Percentiles rank a stretch among this genome's conserved stretches.
Conservation (phyloP, 169 alveolate species). For the Cryptosporidium ryanae region DNA sequence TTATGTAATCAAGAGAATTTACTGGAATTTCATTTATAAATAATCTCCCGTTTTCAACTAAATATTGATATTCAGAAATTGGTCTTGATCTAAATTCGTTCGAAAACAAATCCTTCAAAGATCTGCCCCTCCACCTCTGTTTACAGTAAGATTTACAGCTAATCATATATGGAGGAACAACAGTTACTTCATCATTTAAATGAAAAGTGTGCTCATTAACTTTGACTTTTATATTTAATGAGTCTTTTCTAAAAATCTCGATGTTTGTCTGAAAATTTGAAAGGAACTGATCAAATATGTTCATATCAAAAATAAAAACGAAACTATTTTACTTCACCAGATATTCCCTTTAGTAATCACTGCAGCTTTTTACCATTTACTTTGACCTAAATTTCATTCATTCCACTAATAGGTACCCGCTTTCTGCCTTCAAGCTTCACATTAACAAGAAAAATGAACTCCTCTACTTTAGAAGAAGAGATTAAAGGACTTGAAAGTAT, state of each 20-base stretch:
- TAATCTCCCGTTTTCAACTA: conserved; percentile 83
- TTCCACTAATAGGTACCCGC: too few relatives aligned
- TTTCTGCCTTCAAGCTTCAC: not conserved
- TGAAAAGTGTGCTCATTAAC: not conserved
- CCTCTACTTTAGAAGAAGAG: conserved; percentile 21
- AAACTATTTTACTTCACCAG: not conserved
- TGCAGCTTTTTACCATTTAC: too few relatives aligned
- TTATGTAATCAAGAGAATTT: conserved; percentile 76
- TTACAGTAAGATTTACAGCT: conserved; percentile 76
- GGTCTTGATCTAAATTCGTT: conserved; percentile 84
- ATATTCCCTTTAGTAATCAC: not conserved
- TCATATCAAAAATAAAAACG: not conserved
- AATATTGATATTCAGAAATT: conserved; percentile 83
- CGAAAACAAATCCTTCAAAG: conserved; percentile 78
- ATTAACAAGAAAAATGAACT: conserved; percentile 5
- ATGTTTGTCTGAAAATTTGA: not conserved
- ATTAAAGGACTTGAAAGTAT: conserved; percentile 30
- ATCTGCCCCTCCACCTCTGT: conserved; percentile 82
- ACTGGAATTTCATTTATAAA: conserved; percentile 82
- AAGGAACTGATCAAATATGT: not conserved
- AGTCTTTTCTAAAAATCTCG: conserved; percentile 19
- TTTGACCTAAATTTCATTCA: too few relatives aligned
- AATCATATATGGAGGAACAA: conserved; percentile 74
- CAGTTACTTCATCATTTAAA: not conserved
- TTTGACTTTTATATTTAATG: not conserved